Evolutionary conservation across 1,284 basidiomycete genomes (phyloP), one percentile per base, ranked within the genome.

Genomic region (Naganishia cerealis): DNA sequence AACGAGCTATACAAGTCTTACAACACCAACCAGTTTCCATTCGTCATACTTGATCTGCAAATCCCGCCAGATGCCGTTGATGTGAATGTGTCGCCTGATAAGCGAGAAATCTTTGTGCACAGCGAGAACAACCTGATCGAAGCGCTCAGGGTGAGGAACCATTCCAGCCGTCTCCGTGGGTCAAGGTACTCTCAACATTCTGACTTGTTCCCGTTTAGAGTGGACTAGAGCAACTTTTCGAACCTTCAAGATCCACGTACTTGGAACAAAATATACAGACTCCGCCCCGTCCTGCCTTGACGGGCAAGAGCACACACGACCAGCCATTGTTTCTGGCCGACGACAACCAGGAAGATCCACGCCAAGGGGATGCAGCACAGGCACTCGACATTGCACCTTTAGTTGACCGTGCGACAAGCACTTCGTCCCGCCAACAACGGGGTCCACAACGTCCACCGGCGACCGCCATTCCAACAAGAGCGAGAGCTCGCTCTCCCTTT

Each of bases 41-140:
- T 95, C 70, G 83, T 95, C 48, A 80, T 97, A 8, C 90, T 91
- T 0, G 88, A 97, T 78, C 89, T 98, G 72, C 81, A 87, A 26
- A 78, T 97, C 6, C 91, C 91, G 0, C 87, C 87, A 6, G 92
- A 90, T 70, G 84, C 87, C 0, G 93, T 90, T 74, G 96, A 99
- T 76, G 88, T 99, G 77, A 99, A 99, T 74, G 91, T 99, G 70
- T 93, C 89, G 72, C 95, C 96, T 0, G 96, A 99, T 81, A 99
- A 99, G 78, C 86, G 96, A 6, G 96, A 92, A 0, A 90, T 99
- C 43, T 88, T 97, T 66, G 78, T 99, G 12, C 94, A 98, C 75
- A 89, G 89, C 77, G 96, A 99, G 78, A 84, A 84, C 5, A 90
- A 90, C 69, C 80, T 99, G 7, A 84, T 98, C 1, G 83, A 87